These are phyloP conservation scores for Triticum turgidum DNA, from an alignment of 176 grass and related monocot species.

Conservation along the genomic window DNA sequence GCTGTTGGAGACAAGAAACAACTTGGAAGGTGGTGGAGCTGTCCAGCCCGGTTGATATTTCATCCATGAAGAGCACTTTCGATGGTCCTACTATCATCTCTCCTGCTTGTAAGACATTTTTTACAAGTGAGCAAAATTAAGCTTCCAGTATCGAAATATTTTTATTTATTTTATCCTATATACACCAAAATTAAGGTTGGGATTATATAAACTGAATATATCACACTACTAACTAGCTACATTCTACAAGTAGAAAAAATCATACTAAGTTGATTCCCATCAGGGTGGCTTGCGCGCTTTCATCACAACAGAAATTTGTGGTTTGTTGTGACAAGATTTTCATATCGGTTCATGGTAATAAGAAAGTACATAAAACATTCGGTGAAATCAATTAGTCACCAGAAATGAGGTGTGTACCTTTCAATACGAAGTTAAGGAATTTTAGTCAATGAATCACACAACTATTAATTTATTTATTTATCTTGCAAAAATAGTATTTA, in stretches of 20 bases:
- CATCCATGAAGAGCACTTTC: constrained; percentile 86
- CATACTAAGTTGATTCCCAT: background rate
- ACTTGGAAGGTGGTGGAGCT: constrained; percentile 88
- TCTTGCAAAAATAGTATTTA: background rate
- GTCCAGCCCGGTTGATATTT: constrained; percentile 90
- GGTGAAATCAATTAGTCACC: background rate
- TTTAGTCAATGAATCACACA: background rate
- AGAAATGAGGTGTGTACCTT: background rate
- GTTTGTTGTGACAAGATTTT: background rate
- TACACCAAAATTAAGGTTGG: background rate
- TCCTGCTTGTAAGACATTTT: constrained; percentile 30
- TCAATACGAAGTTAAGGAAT: background rate
- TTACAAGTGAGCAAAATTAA: constrained; percentile 1
- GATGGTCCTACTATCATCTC: constrained; percentile 89
- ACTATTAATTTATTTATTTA: too few species aligned
- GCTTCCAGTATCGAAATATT: background rate
- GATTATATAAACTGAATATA: background rate
- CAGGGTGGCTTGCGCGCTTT: background rate
- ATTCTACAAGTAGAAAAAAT: background rate
- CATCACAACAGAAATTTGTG: background rate
- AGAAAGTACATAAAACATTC: background rate
- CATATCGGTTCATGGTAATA: background rate
- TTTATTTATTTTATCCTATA: background rate
- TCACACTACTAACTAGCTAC: background rate
- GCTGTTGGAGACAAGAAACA: constrained; percentile 71